Evolutionary conservation across 2,329 filamentous ascomycete species (phyloP).

Genomic region (Cladosporium sp.): DNA sequence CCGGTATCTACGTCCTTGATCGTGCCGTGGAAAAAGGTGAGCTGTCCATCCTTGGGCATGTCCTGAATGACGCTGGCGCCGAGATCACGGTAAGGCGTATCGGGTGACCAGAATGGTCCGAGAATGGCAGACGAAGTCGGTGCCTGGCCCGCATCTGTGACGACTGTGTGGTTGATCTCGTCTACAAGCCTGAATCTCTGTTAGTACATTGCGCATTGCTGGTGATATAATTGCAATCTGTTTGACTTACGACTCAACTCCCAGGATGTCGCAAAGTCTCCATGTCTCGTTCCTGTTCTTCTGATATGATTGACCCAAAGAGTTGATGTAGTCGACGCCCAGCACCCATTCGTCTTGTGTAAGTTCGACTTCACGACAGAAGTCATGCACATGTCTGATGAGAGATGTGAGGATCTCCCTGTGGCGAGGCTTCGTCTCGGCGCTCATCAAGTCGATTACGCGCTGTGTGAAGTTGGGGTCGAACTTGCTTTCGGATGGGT

Average conservation of each 20-base stretch:
- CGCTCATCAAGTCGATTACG: conserved; percentile 33
- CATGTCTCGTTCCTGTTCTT: conserved; percentile 58
- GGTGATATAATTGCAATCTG: neutral
- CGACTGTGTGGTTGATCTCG: conserved; percentile 44
- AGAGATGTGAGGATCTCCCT: conserved; percentile 43
- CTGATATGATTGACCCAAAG: conserved; percentile 48
- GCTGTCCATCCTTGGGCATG: conserved; percentile 46
- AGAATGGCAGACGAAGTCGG: conserved; percentile 70
- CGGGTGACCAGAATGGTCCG: conserved; percentile 68
- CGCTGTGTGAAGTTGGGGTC: conserved; percentile 32
- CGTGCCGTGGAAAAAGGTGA: conserved; percentile 61
- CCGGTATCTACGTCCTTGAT: conserved; percentile 56
- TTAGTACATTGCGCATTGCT: neutral
- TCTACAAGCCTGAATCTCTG: neutral
- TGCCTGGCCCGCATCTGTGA: conserved; percentile 53
- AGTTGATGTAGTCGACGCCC: conserved; percentile 54
- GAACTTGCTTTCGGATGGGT: conserved; percentile 20
- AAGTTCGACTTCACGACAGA: conserved; percentile 53
- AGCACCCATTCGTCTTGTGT: conserved; percentile 57
- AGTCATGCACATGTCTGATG: conserved; percentile 55
- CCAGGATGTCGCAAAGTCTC: conserved; percentile 57
- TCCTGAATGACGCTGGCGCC: conserved; percentile 40
- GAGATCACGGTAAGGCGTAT: conserved; percentile 63
- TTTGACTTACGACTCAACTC: conserved; percentile 56
- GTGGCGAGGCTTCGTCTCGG: conserved; percentile 30